Conservation (phyloP, 2,329 filamentous ascomycete species). For the Chrysoporthe austroafricana region DNA sequence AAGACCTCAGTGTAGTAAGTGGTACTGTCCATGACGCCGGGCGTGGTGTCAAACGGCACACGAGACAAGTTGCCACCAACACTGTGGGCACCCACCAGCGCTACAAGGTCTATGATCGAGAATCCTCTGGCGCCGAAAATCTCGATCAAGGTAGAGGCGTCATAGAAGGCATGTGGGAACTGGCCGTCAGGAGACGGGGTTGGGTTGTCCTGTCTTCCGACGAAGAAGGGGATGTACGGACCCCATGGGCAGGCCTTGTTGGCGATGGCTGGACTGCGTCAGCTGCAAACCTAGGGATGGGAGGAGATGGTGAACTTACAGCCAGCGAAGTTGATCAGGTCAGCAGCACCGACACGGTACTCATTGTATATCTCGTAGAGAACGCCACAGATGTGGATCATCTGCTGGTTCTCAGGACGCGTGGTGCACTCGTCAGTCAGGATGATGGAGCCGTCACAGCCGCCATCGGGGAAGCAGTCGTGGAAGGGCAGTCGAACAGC, state of each 20-base stretch:
- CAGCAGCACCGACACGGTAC: constrained; percentile 19
- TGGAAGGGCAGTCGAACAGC: constrained; percentile 27
- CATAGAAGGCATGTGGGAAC: constrained; percentile 29
- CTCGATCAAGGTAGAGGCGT: constrained; percentile 30
- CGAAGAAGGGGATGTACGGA: constrained; percentile 34
- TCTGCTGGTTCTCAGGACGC: constrained; percentile 14
- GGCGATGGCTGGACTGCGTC: constrained; percentile 32
- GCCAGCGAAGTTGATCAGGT: constrained; percentile 27
- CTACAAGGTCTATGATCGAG: constrained; percentile 34
- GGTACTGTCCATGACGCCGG: constrained; percentile 32
- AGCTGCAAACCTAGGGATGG: background rate
- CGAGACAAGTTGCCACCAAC: constrained; percentile 33
- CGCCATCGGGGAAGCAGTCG: constrained; percentile 26
- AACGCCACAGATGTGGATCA: constrained; percentile 18
- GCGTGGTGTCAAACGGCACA: constrained; percentile 33
- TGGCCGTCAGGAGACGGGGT: constrained; percentile 31
- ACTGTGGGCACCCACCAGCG: constrained; percentile 36
- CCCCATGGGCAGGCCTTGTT: constrained; percentile 33
- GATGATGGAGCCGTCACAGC: constrained; percentile 27
- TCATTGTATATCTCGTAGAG: constrained; percentile 10
- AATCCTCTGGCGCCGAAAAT: constrained; percentile 35
- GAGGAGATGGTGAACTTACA: constrained; percentile 10
- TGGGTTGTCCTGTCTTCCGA: constrained; percentile 34
- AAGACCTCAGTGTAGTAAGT: constrained; percentile 36
- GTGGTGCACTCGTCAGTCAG: constrained; percentile 21